These are phyloP conservation scores for Penicillium nucicola DNA, from an alignment of 495 filamentous ascomycete genomes.

Conservation along the genomic window DNA sequence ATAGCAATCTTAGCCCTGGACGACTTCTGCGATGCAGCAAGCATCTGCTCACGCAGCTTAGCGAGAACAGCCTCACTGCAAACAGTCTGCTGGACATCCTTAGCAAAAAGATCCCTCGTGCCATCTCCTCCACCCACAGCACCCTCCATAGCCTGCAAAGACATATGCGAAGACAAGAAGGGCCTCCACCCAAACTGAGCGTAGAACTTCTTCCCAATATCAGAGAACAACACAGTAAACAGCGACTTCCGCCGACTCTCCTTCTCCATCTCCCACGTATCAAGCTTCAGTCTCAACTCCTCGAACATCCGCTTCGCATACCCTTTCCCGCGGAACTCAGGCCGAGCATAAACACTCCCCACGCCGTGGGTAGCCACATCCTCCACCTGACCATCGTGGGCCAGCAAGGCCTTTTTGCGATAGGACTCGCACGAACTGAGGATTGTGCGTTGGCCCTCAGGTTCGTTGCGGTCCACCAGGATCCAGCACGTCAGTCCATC, in stretches of 20 bases:
- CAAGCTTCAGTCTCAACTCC: constrained; percentile 49
- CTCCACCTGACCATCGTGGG: constrained; percentile 45
- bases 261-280: constrained; percentile 49
- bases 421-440: constrained; percentile 82
- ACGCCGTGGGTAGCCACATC: constrained; percentile 76
- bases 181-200: constrained; percentile 75
- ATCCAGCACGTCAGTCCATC: constrained; percentile 85
- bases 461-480: constrained; percentile 58
- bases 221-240: constrained; percentile 82
- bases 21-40: constrained; percentile 28
- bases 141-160: constrained; percentile 48
- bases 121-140: constrained; percentile 6
- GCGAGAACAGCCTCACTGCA: constrained; percentile 32
- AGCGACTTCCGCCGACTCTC: constrained; percentile 35
- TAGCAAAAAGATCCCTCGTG: constrained; percentile 23
- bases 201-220: constrained; percentile 95
- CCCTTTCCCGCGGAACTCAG: constrained; percentile 66
- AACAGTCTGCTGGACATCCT: constrained; percentile 31
- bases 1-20: constrained; percentile 56
- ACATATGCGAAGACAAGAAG: constrained; percentile 67
- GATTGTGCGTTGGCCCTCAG: constrained; percentile 54
- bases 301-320: constrained; percentile 74
- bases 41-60: constrained; percentile 33
- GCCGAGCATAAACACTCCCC: constrained; percentile 81
- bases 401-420: constrained; percentile 67